phyloP scores from a whole-genome alignment of 257 asterid species.

The Ajuga chamaepitys region DNA sequence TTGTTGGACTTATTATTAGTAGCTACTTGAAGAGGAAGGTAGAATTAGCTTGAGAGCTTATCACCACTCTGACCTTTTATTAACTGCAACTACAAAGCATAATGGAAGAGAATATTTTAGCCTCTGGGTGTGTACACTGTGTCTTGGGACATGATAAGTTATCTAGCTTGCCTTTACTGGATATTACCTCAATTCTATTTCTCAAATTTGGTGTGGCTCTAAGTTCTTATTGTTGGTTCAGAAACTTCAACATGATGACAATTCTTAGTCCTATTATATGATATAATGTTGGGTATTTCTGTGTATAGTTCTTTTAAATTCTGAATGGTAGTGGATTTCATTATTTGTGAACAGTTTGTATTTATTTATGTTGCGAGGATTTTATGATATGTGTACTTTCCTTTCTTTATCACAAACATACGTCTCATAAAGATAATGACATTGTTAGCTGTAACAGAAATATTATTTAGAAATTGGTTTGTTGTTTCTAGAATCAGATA shows the following conservation, averaged over 20 bases:
- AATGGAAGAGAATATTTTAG: not conserved
- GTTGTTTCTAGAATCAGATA: too few species aligned
- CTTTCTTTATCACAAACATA: not conserved
- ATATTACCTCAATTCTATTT: not conserved
- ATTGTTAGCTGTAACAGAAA: too few species aligned
- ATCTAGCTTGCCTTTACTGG: not conserved
- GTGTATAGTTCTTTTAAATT: not conserved
- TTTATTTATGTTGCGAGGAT: not conserved
- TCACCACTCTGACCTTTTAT: not conserved
- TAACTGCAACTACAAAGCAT: not conserved
- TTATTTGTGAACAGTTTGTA: not conserved
- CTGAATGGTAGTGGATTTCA: too few species aligned
- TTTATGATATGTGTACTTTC: not conserved
- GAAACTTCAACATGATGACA: not conserved
- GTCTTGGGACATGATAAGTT: not conserved
- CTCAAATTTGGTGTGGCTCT: not conserved
- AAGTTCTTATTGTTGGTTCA: not conserved
- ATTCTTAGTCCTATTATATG: not conserved
- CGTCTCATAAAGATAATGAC: too few species aligned
- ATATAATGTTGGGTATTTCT: not conserved
- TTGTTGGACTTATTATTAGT: constrained; percentile 1
- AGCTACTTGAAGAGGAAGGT: not conserved
- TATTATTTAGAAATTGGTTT: too few species aligned
- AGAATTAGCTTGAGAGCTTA: not conserved
- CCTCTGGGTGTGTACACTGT: not conserved